Conservation (phyloP, 1,139 yeast species). For the Geotrichum siamense region DNA sequence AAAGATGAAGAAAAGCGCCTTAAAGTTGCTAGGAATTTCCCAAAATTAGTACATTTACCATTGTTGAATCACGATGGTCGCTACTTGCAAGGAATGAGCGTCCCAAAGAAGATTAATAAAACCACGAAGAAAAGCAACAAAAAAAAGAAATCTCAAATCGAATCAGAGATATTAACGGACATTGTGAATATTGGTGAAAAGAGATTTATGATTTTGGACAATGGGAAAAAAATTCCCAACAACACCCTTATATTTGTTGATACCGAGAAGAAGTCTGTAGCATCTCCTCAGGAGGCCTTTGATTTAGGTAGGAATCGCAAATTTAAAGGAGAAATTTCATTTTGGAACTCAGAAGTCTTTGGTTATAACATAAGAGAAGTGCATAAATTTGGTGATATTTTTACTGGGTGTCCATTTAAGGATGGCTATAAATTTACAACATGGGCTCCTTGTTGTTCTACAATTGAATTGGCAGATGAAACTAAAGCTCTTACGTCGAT, state of each 20-base stretch:
- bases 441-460: constrained; percentile 59
- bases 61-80: constrained; percentile 49
- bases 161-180: constrained; percentile 43
- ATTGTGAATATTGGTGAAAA: constrained; percentile 68
- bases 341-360: constrained; percentile 34
- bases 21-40: constrained; percentile 56
- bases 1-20: constrained; percentile 39
- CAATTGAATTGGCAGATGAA: constrained; percentile 4
- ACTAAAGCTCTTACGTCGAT: constrained; percentile 13
- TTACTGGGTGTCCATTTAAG: constrained; percentile 59
- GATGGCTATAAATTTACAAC: constrained; percentile 67
- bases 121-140: constrained; percentile 44
- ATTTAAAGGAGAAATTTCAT: constrained; percentile 7
- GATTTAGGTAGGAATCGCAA: constrained; percentile 35
- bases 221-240: constrained; percentile 58
- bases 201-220: constrained; percentile 48
- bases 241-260: constrained; percentile 81
- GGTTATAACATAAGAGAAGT: constrained; percentile 75
- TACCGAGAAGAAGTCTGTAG: constrained; percentile 51
- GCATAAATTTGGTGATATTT: constrained; percentile 51
- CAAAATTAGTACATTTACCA: constrained; percentile 66
- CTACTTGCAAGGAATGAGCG: constrained; percentile 63
- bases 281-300: constrained; percentile 67
- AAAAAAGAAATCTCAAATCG: constrained; percentile 30
- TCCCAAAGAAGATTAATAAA: constrained; percentile 44